Evolutionary conservation across 345 rosid species (phyloP), one percentile per base, ranked within the genome.

Genomic region (Ceriops decandra): DNA sequence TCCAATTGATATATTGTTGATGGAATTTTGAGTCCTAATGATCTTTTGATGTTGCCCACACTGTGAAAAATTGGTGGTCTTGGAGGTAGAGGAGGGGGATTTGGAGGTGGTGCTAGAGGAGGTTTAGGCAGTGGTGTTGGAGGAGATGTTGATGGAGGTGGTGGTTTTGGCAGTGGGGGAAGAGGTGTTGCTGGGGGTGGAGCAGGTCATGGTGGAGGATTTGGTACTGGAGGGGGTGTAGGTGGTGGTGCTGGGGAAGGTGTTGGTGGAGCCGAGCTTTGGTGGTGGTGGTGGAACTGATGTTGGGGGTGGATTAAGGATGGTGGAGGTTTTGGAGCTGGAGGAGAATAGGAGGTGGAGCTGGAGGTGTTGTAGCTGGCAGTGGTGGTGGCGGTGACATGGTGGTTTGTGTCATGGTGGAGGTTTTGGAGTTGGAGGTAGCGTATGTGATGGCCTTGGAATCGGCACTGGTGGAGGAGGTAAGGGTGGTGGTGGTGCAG

Each of bases 361-460:
- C 19, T 19, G 71, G 71, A 33, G 57, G 32, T 5, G 74, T 26
- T 17, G 68, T 35, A 15, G 69, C 63, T 19, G 68, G 24, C 0
- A 63, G 62, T 0, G 68, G 56, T 0, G 75, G 49, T 16, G 66
- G 62, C 1, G 63, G 71, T 11, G 54, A 60, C 20, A 19, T 30
- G 73, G 73, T 21, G 73, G 60, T 15, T 52, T 35, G 1, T 63
- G 70, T 11, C 70, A 57, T 54, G 70, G 70, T 5, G 53, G 70
- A 13, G 70, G 19, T 19, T 42, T 11, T 42, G 49, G 49, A 13
- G 49, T 16, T 0, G 1, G 49, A 42, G 70, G 63, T 21, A 70
- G 66, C 3, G 53, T 32, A 2, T 66, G 76, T 5, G 59, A 59
- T 32, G 70, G 76, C 2, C 66, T 17, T 10, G 75, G 70, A 0